These are phyloP conservation scores for Allantophomopsis cytisporea DNA, from an alignment of 2,329 filamentous ascomycete genomes.

Conservation along the genomic window DNA sequence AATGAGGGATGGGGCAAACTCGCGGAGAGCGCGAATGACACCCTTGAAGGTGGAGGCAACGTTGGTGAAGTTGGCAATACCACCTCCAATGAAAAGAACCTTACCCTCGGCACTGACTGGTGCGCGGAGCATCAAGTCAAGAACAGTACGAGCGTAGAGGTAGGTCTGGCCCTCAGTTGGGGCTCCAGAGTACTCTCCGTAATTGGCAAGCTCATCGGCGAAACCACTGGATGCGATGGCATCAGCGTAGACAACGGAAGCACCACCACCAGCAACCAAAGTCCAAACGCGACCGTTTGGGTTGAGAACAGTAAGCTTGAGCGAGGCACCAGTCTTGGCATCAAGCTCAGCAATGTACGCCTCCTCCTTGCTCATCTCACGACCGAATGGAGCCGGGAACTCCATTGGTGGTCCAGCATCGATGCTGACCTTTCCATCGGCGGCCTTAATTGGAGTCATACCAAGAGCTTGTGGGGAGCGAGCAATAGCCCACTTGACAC, in stretches of 20 bases:
- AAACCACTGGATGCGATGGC: conserved; percentile 95
- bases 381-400: conserved; percentile 97
- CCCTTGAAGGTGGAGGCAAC: conserved; percentile 99
- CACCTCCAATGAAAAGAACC: conserved; percentile 98
- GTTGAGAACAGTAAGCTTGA: conserved; percentile 97
- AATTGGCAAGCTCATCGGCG: conserved; percentile 94
- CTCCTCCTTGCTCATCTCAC: conserved; percentile 97
- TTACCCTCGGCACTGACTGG: conserved; percentile 81
- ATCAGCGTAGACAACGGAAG: conserved; percentile 96
- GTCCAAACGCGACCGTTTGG: conserved; percentile 89
- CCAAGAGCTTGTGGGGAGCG: conserved; percentile 82
- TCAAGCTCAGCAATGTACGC: conserved; percentile 98
- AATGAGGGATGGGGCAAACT: conserved; percentile 70
- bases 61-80: conserved; percentile 99
- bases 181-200: conserved; percentile 98
- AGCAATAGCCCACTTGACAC: conserved; percentile 96
- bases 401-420: conserved; percentile 97
- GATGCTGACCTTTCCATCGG: conserved; percentile 70
- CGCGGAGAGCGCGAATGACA: conserved; percentile 90
- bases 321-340: conserved; percentile 96
- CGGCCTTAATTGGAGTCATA: conserved; percentile 50
- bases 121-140: conserved; percentile 93
- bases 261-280: conserved; percentile 96
- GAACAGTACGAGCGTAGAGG: conserved; percentile 94
- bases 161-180: conserved; percentile 98